These are phyloP conservation scores for Mucor circinelloides DNA, from an alignment of 371 early-diverging fungal genomes.

Conservation along the genomic window DNA sequence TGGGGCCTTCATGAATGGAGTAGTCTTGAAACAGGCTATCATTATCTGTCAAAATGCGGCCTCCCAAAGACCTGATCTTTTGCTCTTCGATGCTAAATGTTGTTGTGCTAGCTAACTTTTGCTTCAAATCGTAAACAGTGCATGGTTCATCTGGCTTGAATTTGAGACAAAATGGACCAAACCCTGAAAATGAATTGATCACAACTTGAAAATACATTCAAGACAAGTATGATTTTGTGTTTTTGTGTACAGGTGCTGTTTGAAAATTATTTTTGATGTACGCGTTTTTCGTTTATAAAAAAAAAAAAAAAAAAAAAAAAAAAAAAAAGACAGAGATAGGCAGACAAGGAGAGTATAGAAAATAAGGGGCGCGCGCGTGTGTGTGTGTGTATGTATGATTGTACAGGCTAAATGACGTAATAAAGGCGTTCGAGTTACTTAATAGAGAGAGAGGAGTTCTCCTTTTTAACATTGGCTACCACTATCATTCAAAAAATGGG, in stretches of 20 bases:
- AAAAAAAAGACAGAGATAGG: too few species aligned
- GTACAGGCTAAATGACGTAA: too few species aligned
- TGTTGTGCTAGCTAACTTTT: conserved; percentile 10
- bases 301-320: too few species aligned
- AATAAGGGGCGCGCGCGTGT: too few species aligned
- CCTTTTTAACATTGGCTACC: too few species aligned
- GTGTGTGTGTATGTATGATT: too few species aligned
- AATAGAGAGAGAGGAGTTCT: too few species aligned
- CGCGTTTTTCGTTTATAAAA: background rate
- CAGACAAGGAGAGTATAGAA: too few species aligned
- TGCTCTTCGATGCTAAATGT: conserved; percentile 18
- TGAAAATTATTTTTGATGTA: background rate
- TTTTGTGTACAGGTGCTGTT: background rate
- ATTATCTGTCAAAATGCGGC: conserved; percentile 18
- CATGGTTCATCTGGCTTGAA: conserved; percentile 7
- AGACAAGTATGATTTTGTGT: background rate
- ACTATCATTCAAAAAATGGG: too few species aligned
- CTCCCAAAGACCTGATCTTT: conserved; percentile 21
- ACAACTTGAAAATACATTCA: conserved; percentile 26
- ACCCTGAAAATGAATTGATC: conserved; percentile 27
- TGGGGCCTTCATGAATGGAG: conserved; percentile 8
- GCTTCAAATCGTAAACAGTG: conserved; percentile 21
- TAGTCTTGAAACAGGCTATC: conserved; percentile 14
- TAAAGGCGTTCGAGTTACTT: too few species aligned
- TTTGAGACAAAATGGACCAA: conserved; percentile 23